phyloP scores from a whole-genome alignment of 805 yeast species.

The Lachancea nothofagi region DNA sequence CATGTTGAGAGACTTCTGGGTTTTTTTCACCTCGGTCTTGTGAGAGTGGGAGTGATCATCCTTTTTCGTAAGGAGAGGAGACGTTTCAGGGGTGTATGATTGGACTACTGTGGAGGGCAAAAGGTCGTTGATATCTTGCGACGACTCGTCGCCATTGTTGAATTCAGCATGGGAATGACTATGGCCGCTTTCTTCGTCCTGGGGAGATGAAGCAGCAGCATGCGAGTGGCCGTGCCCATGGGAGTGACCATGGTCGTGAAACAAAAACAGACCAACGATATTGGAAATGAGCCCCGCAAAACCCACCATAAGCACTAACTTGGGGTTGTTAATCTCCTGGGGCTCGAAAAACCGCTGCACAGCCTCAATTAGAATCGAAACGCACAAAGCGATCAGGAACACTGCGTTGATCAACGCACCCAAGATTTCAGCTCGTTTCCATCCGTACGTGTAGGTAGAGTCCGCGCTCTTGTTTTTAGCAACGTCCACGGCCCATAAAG shows the following conservation, averaged over 20 bases:
- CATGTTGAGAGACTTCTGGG: slow-evolving; percentile 79
- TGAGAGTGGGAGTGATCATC: slow-evolving; percentile 5
- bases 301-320: slow-evolving; percentile 77
- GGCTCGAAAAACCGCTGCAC: slow-evolving; percentile 83
- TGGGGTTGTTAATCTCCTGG: slow-evolving; percentile 73
- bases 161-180: slow-evolving; percentile 24
- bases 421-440: slow-evolving; percentile 95
- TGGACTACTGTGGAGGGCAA: slow-evolving; percentile 27
- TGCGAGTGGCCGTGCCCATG: slow-evolving; percentile 30
- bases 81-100: slow-evolving; percentile 33
- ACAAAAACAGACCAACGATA: slow-evolving; percentile 73
- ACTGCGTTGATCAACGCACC: slow-evolving; percentile 96
- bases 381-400: slow-evolving; percentile 83
- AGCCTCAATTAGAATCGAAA: slow-evolving; percentile 89
- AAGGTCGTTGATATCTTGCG: slow-evolving; percentile 17
- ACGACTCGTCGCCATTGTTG: slow-evolving; percentile 17
- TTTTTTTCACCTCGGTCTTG: slow-evolving; percentile 11
- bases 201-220: slow-evolving; percentile 11
- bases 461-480: slow-evolving; percentile 78
- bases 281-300: slow-evolving; percentile 77
- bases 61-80: slow-evolving; percentile 24
- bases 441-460: slow-evolving; percentile 89
- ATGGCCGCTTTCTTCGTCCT: slow-evolving; percentile 13
- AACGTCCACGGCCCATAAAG: slow-evolving; percentile 93
- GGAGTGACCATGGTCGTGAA: slow-evolving; percentile 79